Conservation (phyloP, 202 grass and related monocot genomes). For the Thinopyrum obtusiflorum region DNA sequence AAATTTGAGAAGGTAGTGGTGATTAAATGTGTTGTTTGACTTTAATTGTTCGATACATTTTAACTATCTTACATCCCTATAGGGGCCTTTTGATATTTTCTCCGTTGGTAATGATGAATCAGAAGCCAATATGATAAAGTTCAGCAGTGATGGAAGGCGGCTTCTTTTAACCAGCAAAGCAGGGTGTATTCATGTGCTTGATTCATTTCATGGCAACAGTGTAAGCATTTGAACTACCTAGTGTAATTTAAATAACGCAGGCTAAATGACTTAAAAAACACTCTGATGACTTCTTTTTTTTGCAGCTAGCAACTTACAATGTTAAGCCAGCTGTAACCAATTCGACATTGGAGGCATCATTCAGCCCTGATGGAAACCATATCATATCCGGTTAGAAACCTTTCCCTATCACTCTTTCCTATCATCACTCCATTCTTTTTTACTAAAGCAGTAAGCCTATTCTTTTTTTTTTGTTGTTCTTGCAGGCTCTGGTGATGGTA, state of each 20-base stretch:
- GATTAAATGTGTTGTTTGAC: slow-evolving; percentile 19
- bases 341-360: slow-evolving; percentile 85
- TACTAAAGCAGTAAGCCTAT: not conserved
- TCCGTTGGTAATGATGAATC: slow-evolving; percentile 61
- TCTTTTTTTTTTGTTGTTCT: not conserved
- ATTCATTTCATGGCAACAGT: slow-evolving; percentile 83
- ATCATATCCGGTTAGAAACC: slow-evolving; percentile 66
- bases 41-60: slow-evolving; percentile 6
- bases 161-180: slow-evolving; percentile 94
- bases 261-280: not conserved
- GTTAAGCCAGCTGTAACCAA: slow-evolving; percentile 75
- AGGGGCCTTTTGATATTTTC: slow-evolving; percentile 93
- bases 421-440: not conserved
- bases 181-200: slow-evolving; percentile 79
- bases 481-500: slow-evolving; percentile 90
- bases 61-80: slow-evolving; percentile 8
- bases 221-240: slow-evolving; percentile 44
- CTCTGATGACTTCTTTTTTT: not conserved
- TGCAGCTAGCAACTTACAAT: slow-evolving; percentile 70
- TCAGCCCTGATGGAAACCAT: slow-evolving; percentile 95
- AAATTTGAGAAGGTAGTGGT: slow-evolving; percentile 79
- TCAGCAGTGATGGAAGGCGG: slow-evolving; percentile 78
- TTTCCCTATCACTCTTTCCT: not conserved
- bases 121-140: slow-evolving; percentile 92
- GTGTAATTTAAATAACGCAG: slow-evolving; percentile 1